phyloP scores from a whole-genome alignment of 2,329 filamentous ascomycete species.

The Monilinia fructigena region DNA sequence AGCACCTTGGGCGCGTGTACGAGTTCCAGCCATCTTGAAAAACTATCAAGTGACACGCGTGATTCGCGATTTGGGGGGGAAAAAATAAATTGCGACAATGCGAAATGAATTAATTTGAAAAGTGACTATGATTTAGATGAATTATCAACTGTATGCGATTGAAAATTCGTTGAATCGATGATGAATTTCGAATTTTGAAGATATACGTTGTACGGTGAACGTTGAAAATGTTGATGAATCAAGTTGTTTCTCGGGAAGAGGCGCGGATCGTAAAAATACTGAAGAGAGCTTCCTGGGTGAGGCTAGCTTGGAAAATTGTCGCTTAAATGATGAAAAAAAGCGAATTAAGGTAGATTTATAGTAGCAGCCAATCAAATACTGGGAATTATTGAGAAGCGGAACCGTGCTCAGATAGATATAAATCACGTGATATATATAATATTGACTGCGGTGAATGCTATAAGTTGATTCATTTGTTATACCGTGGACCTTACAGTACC shows the following conservation, averaged over 20 bases:
- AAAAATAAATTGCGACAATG: not conserved
- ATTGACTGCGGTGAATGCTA: too few species aligned
- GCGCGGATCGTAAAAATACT: constrained; percentile 1
- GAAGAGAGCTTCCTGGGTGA: not conserved
- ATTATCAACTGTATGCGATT: not conserved
- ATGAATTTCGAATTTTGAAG: not conserved
- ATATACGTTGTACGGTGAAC: not conserved
- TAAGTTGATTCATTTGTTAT: too few species aligned
- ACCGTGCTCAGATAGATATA: too few species aligned
- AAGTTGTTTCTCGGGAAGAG: constrained; percentile 18
- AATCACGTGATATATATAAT: too few species aligned
- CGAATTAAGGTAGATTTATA: too few species aligned
- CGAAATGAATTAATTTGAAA: not conserved
- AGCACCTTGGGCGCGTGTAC: constrained; percentile 14
- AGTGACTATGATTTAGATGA: not conserved
- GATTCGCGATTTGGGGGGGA: constrained; percentile 5
- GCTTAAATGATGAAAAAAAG: not conserved
- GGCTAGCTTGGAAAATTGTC: constrained; percentile 2
- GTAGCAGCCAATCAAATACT: too few species aligned
- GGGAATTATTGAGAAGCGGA: too few species aligned
- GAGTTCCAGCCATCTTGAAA: constrained; percentile 16
- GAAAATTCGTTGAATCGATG: not conserved
- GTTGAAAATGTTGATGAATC: constrained; percentile 8
- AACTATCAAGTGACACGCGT: constrained; percentile 3
- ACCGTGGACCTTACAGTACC: too few species aligned